A percentile compares a stretch with the other conserved stretches of the same genome.
Conservation (phyloP, 2,329 filamentous ascomycete species). For the Colletotrichum cordylinicola region DNA sequence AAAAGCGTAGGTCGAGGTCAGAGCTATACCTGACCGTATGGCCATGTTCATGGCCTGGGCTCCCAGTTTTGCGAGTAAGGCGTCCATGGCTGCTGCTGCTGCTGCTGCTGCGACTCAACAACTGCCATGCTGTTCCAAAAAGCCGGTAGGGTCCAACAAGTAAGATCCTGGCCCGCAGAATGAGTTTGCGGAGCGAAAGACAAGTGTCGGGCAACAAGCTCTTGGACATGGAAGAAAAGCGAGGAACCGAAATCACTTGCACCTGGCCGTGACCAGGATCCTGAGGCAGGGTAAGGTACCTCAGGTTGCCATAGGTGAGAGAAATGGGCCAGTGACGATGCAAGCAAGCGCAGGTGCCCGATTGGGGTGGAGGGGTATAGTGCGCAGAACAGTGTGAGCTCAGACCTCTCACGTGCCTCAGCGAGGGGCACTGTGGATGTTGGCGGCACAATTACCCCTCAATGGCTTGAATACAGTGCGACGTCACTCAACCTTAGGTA, state of each 20-base stretch:
- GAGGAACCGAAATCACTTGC: not conserved
- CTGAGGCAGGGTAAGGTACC: not conserved
- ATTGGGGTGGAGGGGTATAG: not conserved
- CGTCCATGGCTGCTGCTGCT: slow-evolving; percentile 66
- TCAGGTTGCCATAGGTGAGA: slow-evolving; percentile 6
- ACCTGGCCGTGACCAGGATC: not conserved
- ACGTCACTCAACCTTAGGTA: not conserved
- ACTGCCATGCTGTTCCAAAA: slow-evolving; percentile 5
- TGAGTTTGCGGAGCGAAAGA: not conserved
- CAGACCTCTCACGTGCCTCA: not conserved
- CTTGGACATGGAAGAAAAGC: not conserved
- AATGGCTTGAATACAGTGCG: slow-evolving; percentile 9
- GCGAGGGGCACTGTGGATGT: not conserved
- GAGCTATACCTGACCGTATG: slow-evolving; percentile 83
- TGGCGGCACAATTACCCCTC: slow-evolving; percentile 3
- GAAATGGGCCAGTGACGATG: not conserved
- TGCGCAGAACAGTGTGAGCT: not conserved
- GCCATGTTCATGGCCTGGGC: slow-evolving; percentile 89
- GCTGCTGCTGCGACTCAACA: not conserved
- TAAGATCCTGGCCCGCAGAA: not conserved
- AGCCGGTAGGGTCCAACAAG: not conserved
- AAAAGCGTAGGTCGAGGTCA: slow-evolving; percentile 87
- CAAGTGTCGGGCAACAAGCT: not conserved
- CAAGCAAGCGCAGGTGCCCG: not conserved
- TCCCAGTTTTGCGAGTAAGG: slow-evolving; percentile 58